Evolutionary conservation across 148 eudicot species (phyloP), one percentile per base, ranked within the genome.

Genomic region (Rhododendron vialii): DNA sequence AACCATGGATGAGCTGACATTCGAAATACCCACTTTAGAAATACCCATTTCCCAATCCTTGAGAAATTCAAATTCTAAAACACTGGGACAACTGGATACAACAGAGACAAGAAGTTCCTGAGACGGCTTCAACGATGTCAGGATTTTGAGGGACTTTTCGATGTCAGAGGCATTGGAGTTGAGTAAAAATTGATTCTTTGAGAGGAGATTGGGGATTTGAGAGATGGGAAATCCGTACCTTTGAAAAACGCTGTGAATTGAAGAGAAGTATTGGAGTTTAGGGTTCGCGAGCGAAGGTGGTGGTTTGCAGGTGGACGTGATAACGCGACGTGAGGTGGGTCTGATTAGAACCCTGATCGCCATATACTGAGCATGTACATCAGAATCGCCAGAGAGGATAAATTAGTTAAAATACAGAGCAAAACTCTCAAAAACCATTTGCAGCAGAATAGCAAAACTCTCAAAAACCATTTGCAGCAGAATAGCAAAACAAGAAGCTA

Each of bases 151-250:
- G 20, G 91, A 94, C 71, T 91, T 89, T 41, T 96, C 95, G 36
- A 95, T 43, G 33, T 92, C 90, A 24, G 92, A 87, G 61, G 88
- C 18, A 83, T 83, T 80, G 22, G 88, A 92, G 11, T 86, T 79
- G 75, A 88, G 80, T n/a, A 94, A 89, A 89, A 88, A 92, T 2
- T 82, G 92, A 78, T 95, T 94, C 86, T 90, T 90, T 41, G 88
- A 57, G 67, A 95, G 86, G 67, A 93, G 92, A 80, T 71, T 78
- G 43, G 81, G 89, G 35, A 95, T 90, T 6, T 91, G 78, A 53
- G 94, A 90, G 47, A 87, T 61, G 0, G 92, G 93, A 47, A 94
- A 93, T 59, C 96, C 98, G 84, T 91, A 94, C 90, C 92, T 93
- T 84, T 90, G 95, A 36, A 96, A 85, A 30, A 95, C 88, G 85